These are phyloP conservation scores for Blumeria hordei DNA, from an alignment of 2,329 filamentous ascomycete species.

Conservation along the genomic window DNA sequence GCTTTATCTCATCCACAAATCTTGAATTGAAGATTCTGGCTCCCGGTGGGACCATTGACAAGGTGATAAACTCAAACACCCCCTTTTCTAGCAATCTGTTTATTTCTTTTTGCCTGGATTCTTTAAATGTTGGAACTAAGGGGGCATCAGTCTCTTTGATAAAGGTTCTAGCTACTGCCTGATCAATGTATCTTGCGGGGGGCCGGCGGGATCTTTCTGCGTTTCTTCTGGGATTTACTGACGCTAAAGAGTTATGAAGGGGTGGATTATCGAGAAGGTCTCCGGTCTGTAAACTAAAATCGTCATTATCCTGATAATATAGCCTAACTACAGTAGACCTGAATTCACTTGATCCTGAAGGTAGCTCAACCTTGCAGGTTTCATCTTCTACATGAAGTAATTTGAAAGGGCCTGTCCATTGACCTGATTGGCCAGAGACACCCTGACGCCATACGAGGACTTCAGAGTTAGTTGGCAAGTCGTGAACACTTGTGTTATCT, in stretches of 20 bases:
- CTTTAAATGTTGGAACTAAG: neutral
- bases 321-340: neutral
- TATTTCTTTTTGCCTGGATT: neutral
- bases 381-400: neutral
- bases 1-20: neutral
- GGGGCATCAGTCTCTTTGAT: too few species aligned
- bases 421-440: neutral
- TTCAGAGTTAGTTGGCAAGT: neutral
- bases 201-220: too few species aligned
- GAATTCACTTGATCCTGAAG: neutral
- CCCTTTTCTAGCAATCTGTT: neutral
- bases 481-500: neutral
- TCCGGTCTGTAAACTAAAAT: too few species aligned
- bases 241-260: too few species aligned
- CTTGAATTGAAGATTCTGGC: neutral
- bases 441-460: neutral
- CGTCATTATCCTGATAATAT: neutral
- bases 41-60: neutral
- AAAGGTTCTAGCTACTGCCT: too few species aligned
- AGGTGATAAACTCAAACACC: neutral
- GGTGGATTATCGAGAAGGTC: too few species aligned
- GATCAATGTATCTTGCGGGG: too few species aligned
- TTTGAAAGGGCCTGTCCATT: neutral
- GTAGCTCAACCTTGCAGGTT: neutral
- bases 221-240: too few species aligned